These are phyloP conservation scores for Neofusicoccum laricinum DNA, from an alignment of 2,329 filamentous ascomycete species.

Conservation along the genomic window DNA sequence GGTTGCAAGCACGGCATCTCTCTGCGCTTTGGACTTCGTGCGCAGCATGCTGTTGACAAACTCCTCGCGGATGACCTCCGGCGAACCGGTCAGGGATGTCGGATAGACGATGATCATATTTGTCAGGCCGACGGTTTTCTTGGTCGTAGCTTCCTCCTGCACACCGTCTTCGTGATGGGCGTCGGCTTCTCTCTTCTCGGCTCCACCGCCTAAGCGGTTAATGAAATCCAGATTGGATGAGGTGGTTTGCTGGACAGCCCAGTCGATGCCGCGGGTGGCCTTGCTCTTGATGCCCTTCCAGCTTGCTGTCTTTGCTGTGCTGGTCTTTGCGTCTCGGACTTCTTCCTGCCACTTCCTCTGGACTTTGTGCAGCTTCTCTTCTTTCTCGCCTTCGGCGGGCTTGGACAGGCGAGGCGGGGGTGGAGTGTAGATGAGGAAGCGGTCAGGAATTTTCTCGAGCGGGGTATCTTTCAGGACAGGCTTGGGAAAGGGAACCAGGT, in stretches of 20 bases:
- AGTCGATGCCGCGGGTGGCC: slow-evolving; percentile 40
- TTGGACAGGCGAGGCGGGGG: slow-evolving; percentile 41
- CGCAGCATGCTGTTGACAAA: slow-evolving; percentile 43
- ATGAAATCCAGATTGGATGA: slow-evolving; percentile 44
- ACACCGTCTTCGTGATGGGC: background rate
- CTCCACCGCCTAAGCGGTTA: slow-evolving; percentile 34
- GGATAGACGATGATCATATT: slow-evolving; percentile 44
- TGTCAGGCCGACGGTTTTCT: slow-evolving; percentile 37
- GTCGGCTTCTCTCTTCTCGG: background rate
- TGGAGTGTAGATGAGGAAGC: slow-evolving; percentile 47
- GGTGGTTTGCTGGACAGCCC: slow-evolving; percentile 41
- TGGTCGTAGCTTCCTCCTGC: slow-evolving; percentile 20
- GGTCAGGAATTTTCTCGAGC: slow-evolving; percentile 33
- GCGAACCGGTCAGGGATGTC: slow-evolving; percentile 23
- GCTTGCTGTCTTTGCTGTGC: slow-evolving; percentile 37
- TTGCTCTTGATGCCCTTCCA: slow-evolving; percentile 45
- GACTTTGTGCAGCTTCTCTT: slow-evolving; percentile 41
- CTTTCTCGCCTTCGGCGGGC: slow-evolving; percentile 42
- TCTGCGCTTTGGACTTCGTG: slow-evolving; percentile 41
- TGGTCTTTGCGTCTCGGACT: slow-evolving; percentile 42
- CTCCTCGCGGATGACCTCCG: slow-evolving; percentile 37
- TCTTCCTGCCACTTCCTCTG: slow-evolving; percentile 47
- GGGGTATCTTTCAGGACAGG: slow-evolving; percentile 34
- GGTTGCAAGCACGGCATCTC: slow-evolving; percentile 43
- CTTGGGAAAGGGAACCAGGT: slow-evolving; percentile 45